Percentiles rank a stretch among this genome's conserved stretches.
Conservation (phyloP, 805 yeast genomes). For the Yamadazyma insecticola region DNA sequence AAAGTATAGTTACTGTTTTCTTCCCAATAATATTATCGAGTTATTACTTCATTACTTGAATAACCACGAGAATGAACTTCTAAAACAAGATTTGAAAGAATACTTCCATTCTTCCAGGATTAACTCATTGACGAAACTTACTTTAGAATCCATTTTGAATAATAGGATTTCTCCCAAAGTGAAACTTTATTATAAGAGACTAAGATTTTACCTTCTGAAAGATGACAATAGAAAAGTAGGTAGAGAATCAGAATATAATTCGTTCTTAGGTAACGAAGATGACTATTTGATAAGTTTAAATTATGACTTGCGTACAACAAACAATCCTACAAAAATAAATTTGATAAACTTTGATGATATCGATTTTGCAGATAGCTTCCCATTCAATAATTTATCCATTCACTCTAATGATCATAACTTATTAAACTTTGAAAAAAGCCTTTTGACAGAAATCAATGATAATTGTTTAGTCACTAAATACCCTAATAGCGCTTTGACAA, state of each 20-base stretch:
- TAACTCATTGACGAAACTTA: constrained; percentile 20
- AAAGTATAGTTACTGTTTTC: constrained; percentile 32
- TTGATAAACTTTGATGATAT: constrained; percentile 18
- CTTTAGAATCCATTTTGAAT: constrained; percentile 25
- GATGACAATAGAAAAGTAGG: constrained; percentile 3
- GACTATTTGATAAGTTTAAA: constrained; percentile 30
- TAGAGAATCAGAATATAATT: too few relatives aligned
- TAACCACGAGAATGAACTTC: constrained; percentile 10
- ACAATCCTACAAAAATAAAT: constrained; percentile 8
- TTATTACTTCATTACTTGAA: constrained; percentile 18
- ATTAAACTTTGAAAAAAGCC: constrained; percentile 25
- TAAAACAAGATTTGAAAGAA: constrained; percentile 11
- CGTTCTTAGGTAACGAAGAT: constrained; percentile 20
- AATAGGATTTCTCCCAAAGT: constrained; percentile 24
- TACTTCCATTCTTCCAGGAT: constrained; percentile 14
- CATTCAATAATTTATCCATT: constrained; percentile 27
- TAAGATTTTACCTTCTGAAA: constrained; percentile 27
- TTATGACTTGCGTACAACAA: constrained; percentile 29
- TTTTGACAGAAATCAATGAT: constrained; percentile 24
- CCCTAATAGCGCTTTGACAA: constrained; percentile 18
- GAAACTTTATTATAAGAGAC: constrained; percentile 23
- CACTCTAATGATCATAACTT: constrained; percentile 38
- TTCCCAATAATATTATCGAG: constrained; percentile 27
- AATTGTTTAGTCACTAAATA: constrained; percentile 18
- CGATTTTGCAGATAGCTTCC: too few relatives aligned